Evolutionary conservation across 495 filamentous ascomycete genomes (phyloP).

Genomic region (Xylaria intraflava): DNA sequence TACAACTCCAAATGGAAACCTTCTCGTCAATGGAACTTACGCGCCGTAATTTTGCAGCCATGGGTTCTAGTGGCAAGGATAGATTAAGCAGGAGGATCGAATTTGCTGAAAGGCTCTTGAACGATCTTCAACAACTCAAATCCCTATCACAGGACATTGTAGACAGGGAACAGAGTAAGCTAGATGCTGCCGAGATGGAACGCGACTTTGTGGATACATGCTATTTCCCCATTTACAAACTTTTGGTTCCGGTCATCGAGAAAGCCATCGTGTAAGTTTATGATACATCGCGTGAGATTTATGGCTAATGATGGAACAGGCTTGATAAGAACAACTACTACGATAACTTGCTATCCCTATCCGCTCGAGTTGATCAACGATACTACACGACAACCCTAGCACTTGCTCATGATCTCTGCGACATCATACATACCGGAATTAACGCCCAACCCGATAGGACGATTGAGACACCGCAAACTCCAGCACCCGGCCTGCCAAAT

Average conservation of each 20-base stretch:
- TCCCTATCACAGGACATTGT: slow-evolving; percentile 61
- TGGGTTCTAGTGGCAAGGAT: slow-evolving; percentile 76
- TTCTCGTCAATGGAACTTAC: slow-evolving; percentile 97
- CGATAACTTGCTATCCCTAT: slow-evolving; percentile 55
- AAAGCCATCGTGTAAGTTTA: slow-evolving; percentile 60
- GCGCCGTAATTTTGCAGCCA: slow-evolving; percentile 80
- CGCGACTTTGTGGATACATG: slow-evolving; percentile 72
- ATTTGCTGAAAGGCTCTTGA: slow-evolving; percentile 68
- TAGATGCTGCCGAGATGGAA: slow-evolving; percentile 68
- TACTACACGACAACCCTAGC: slow-evolving; percentile 67
- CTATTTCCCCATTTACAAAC: slow-evolving; percentile 78
- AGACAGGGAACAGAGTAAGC: slow-evolving; percentile 64
- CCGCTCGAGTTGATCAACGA: slow-evolving; percentile 59
- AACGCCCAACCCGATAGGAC: slow-evolving; percentile 34
- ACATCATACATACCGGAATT: slow-evolving; percentile 62
- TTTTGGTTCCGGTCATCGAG: slow-evolving; percentile 74
- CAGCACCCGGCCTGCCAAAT: slow-evolving; percentile 20
- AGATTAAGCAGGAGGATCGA: slow-evolving; percentile 77
- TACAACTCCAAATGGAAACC: slow-evolving; percentile 89
- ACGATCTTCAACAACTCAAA: slow-evolving; percentile 68
- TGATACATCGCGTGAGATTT: neutral
- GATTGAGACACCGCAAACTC: slow-evolving; percentile 17
- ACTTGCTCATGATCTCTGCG: slow-evolving; percentile 66
- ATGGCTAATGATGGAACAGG: slow-evolving; percentile 39
- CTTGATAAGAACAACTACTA: slow-evolving; percentile 72